A percentile compares a stretch with the other conserved stretches of the same genome.
These are phyloP conservation scores for Teratosphaeria viscida DNA, from an alignment of 2,329 filamentous ascomycete species.

Conservation along the genomic window DNA sequence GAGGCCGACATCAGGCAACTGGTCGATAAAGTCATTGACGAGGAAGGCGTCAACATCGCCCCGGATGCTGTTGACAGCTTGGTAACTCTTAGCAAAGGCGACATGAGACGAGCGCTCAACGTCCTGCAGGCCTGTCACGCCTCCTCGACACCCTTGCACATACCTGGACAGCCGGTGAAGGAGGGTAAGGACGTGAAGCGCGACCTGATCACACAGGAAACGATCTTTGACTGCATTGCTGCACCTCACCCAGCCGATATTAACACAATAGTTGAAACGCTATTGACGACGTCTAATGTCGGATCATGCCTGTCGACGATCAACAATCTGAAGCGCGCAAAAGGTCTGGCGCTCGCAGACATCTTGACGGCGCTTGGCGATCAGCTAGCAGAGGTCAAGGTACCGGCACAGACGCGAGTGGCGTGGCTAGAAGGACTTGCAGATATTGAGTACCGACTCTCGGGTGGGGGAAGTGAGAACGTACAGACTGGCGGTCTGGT, in stretches of 20 bases:
- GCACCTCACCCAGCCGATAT: constrained; percentile 88
- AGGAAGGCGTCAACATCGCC: constrained; percentile 77
- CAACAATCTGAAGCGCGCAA: constrained; percentile 72
- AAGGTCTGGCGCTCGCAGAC: constrained; percentile 84
- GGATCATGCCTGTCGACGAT: constrained; percentile 81
- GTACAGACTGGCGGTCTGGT: constrained; percentile 91
- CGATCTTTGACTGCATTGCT: constrained; percentile 95
- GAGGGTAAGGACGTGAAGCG: constrained; percentile 53
- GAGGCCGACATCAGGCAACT: constrained; percentile 73
- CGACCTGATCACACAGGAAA: constrained; percentile 81
- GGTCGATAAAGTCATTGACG: constrained; percentile 80
- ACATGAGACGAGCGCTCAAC: constrained; percentile 91
- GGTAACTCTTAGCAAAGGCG: constrained; percentile 80
- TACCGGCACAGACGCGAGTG: constrained; percentile 76
- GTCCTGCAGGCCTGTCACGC: constrained; percentile 95
- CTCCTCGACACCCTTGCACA: constrained; percentile 57
- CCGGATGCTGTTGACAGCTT: constrained; percentile 72
- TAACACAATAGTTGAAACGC: constrained; percentile 67
- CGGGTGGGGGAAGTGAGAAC: constrained; percentile 73
- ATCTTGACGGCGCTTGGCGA: constrained; percentile 82
- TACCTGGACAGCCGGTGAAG: constrained; percentile 36
- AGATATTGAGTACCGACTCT: constrained; percentile 83
- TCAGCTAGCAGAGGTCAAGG: constrained; percentile 71
- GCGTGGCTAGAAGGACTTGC: constrained; percentile 85
- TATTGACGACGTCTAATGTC: constrained; percentile 77